Percentiles rank a stretch among this genome's conserved stretches.
Evolutionary conservation across 2,329 filamentous ascomycete genomes (phyloP).

Genomic region (Polychaeton citri): DNA sequence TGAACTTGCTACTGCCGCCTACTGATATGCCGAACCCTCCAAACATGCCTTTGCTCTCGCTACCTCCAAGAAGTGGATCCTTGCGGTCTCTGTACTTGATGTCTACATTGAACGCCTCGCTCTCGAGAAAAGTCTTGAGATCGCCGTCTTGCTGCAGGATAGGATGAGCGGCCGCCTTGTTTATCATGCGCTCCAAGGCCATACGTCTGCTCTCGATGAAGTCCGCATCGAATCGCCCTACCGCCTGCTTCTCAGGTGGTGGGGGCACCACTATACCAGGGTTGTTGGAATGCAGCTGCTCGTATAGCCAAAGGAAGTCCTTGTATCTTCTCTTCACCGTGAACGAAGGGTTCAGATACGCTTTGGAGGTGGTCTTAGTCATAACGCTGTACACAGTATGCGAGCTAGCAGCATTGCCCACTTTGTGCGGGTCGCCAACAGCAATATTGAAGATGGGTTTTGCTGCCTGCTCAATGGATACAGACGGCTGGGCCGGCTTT

Average conservation of each 20-base stretch:
- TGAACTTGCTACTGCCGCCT: slow-evolving; percentile 67
- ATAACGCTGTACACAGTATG: slow-evolving; percentile 96
- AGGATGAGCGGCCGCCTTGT: slow-evolving; percentile 83
- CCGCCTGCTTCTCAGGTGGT: slow-evolving; percentile 93
- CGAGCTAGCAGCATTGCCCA: slow-evolving; percentile 89
- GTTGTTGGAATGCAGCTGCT: slow-evolving; percentile 82
- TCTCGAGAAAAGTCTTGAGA: slow-evolving; percentile 92
- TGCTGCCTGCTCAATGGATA: slow-evolving; percentile 83
- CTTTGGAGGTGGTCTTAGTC: slow-evolving; percentile 93
- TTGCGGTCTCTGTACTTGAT: slow-evolving; percentile 95
- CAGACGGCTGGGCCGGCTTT: slow-evolving; percentile 55
- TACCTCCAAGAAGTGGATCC: slow-evolving; percentile 58
- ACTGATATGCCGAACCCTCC: slow-evolving; percentile 70
- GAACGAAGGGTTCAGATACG: slow-evolving; percentile 84
- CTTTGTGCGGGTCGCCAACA: slow-evolving; percentile 94
- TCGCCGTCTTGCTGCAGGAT: slow-evolving; percentile 87
- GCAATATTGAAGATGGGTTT: slow-evolving; percentile 84
- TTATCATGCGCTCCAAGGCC: slow-evolving; percentile 92
- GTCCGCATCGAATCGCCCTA: slow-evolving; percentile 89
- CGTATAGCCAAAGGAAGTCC: slow-evolving; percentile 97
- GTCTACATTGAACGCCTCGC: slow-evolving; percentile 88
- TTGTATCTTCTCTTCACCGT: slow-evolving; percentile 87
- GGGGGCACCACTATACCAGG: slow-evolving; percentile 91
- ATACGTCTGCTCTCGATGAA: slow-evolving; percentile 89
- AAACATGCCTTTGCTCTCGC: slow-evolving; percentile 84